Conservation (phyloP, 805 yeast species). For the Pichia occidentalis region DNA sequence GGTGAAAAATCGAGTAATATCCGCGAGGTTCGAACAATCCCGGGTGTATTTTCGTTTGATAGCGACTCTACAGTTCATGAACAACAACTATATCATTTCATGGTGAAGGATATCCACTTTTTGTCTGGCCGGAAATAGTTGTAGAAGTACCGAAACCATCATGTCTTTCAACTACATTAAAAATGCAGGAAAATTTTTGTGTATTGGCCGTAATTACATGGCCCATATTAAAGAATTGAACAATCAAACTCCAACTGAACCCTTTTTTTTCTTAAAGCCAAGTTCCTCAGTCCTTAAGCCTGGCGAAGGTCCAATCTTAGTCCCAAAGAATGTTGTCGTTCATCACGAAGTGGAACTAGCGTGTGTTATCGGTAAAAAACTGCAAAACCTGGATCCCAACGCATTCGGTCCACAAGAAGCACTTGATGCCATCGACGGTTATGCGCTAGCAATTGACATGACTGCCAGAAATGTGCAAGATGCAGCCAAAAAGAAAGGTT, state of each 20-base stretch:
- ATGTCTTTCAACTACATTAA: conserved; percentile 51
- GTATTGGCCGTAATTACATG: conserved; percentile 96
- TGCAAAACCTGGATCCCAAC: conserved; percentile 54
- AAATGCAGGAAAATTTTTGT: conserved; percentile 70
- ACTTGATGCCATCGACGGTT: conserved; percentile 73
- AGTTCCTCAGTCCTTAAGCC: conserved; percentile 66
- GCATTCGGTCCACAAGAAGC: conserved; percentile 61
- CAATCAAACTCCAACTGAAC: conserved; percentile 74
- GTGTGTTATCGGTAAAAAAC: conserved; percentile 55
- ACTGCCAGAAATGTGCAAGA: conserved; percentile 96
- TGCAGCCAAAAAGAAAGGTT: conserved; percentile 86
- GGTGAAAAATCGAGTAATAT: too few species aligned
- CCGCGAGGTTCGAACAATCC: too few species aligned
- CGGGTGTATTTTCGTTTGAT: too few species aligned
- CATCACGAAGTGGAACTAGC: conserved; percentile 96
- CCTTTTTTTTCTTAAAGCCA: conserved; percentile 92
- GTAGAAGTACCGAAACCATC: background rate
- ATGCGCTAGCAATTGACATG: conserved; percentile 84
- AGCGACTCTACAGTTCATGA: too few species aligned
- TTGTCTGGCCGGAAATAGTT: too few species aligned
- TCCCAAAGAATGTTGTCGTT: conserved; percentile 73
- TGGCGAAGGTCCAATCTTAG: conserved; percentile 65
- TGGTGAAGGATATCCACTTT: too few species aligned
- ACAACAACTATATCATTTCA: too few species aligned
- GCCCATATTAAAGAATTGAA: conserved; percentile 90